Percentiles rank a stretch among this genome's conserved stretches.
phyloP scores from a whole-genome alignment of 1,284 basidiomycete genomes.

The Heterobasidion occidentale region DNA sequence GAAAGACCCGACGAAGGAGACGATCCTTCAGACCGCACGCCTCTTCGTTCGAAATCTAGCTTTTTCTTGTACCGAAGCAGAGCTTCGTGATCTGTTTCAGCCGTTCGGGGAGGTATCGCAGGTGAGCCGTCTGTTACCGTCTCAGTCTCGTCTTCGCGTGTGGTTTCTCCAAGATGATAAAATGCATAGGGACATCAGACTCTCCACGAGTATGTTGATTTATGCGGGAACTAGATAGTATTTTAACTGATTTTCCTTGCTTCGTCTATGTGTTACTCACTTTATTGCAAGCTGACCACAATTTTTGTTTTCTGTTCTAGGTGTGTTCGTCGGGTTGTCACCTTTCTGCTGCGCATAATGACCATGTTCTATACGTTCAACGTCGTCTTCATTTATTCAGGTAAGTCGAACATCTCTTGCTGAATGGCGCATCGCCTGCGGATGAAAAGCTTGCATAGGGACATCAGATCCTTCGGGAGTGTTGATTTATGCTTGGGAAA shows the following conservation, averaged over 20 bases:
- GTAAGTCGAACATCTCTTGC: background rate
- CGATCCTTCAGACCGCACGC: conserved; percentile 73
- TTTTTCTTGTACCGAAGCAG: conserved; percentile 74
- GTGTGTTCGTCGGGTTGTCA: background rate
- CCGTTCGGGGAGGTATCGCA: conserved; percentile 70
- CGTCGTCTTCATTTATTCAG: background rate
- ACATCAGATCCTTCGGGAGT: conserved; percentile 48
- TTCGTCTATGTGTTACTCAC: background rate
- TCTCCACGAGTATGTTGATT: conserved; percentile 21
- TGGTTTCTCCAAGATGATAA: conserved; percentile 33
- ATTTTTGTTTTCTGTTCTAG: background rate
- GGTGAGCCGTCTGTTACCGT: conserved; percentile 32
- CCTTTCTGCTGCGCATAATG: background rate
- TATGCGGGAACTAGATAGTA: conserved; percentile 17
- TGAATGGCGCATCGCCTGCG: background rate
- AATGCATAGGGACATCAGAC: conserved; percentile 59
- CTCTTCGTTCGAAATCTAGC: conserved; percentile 91
- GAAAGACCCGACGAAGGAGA: conserved; percentile 41
- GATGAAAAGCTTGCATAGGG: conserved; percentile 38
- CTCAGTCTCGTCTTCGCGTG: background rate
- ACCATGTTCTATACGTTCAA: background rate
- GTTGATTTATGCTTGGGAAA: conserved; percentile 15
- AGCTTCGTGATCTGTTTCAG: conserved; percentile 64
- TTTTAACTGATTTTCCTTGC: conserved; percentile 6
- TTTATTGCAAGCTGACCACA: background rate